Evolutionary conservation across 2,329 filamentous ascomycete genomes (phyloP).

Genomic region (Phialophora chinensis): DNA sequence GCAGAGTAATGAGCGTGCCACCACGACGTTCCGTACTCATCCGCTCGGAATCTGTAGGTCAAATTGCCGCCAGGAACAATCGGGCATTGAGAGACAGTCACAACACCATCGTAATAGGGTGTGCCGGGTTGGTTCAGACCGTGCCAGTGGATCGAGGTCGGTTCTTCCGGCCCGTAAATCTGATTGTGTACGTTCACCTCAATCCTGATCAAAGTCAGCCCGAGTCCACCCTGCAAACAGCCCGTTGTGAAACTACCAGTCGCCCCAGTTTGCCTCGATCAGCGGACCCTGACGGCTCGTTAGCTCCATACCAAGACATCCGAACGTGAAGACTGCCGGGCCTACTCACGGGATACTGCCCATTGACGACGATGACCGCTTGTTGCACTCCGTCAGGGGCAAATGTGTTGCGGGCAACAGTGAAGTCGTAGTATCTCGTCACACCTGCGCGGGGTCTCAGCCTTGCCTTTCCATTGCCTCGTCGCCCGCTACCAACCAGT

Average conservation of each 20-base stretch:
- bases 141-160: conserved; percentile 49
- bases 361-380: conserved; percentile 51
- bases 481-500: conserved; percentile 21
- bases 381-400: conserved; percentile 42
- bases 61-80: conserved; percentile 37
- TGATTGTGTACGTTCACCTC: conserved; percentile 46
- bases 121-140: conserved; percentile 36
- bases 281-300: conserved; percentile 40
- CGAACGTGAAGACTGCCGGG: not conserved
- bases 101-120: conserved; percentile 38
- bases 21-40: conserved; percentile 47
- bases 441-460: conserved; percentile 27
- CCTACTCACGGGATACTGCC: conserved; percentile 42
- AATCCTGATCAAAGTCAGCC: conserved; percentile 28
- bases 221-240: conserved; percentile 20
- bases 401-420: conserved; percentile 28
- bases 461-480: conserved; percentile 1
- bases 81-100: conserved; percentile 35
- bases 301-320: not conserved
- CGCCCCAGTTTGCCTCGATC: conserved; percentile 47
- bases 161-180: conserved; percentile 42
- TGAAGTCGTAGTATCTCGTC: conserved; percentile 35
- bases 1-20: conserved; percentile 51
- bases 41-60: conserved; percentile 49
- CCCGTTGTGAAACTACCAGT: conserved; percentile 37